phyloP scores from a whole-genome alignment of 2,329 filamentous ascomycete species.

The Epichloe coenophiala region DNA sequence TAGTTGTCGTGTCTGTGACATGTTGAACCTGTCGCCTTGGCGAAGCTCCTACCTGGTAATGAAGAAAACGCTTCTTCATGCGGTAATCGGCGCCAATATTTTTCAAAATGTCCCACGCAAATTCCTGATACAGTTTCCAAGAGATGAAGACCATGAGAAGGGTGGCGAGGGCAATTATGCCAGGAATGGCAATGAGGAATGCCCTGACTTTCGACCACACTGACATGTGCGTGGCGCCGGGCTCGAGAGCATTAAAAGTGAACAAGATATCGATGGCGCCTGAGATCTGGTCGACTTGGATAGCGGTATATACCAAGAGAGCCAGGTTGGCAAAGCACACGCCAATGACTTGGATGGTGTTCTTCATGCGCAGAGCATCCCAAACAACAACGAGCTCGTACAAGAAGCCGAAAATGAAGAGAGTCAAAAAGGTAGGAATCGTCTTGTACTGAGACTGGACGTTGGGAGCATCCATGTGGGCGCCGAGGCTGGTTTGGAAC shows the following conservation, averaged over 20 bases:
- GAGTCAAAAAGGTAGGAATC: slow-evolving; percentile 87
- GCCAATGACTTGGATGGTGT: slow-evolving; percentile 96
- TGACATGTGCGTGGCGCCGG: slow-evolving; percentile 16
- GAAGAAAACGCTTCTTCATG: slow-evolving; percentile 92
- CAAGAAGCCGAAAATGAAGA: slow-evolving; percentile 95
- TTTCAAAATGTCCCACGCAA: slow-evolving; percentile 99
- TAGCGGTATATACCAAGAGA: slow-evolving; percentile 80
- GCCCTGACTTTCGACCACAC: slow-evolving; percentile 61
- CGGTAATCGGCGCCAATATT: slow-evolving; percentile 94
- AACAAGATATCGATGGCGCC: slow-evolving; percentile 51
- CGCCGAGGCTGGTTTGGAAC: slow-evolving; percentile 54
- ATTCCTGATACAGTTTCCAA: slow-evolving; percentile 96
- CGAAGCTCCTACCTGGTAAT: slow-evolving; percentile 63
- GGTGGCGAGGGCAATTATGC: slow-evolving; percentile 65
- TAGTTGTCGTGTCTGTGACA: background rate
- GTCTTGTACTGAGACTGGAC: slow-evolving; percentile 46
- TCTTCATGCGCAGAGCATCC: slow-evolving; percentile 87
- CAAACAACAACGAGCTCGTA: slow-evolving; percentile 85
- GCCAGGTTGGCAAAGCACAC: slow-evolving; percentile 86
- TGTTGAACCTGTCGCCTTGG: background rate
- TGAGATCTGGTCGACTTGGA: slow-evolving; percentile 83
- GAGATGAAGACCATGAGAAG: slow-evolving; percentile 61
- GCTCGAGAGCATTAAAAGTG: slow-evolving; percentile 28
- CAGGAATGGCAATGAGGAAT: slow-evolving; percentile 74
- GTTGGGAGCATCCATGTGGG: slow-evolving; percentile 24